Base-by-base conservation (phyloP, 1,284 basidiomycete genomes). In the Microbotryum violaceum region DNA sequence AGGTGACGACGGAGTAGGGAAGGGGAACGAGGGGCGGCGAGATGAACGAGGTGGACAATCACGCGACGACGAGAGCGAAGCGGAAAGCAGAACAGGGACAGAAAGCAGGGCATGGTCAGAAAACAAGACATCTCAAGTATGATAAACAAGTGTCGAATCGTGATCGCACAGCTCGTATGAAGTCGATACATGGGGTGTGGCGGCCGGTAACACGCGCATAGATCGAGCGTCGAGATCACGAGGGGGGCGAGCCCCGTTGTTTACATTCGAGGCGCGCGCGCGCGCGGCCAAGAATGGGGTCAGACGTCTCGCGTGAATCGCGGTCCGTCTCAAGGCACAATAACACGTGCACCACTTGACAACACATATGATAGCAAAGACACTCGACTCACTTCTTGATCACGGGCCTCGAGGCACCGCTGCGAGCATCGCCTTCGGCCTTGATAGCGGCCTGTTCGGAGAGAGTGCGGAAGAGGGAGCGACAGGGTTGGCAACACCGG, bases 371-470 rank as follows among this genome's bases (percentile, higher is more conserved):
- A 42, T 42, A 37, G 29, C n/a, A 16, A 33, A 29, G 44, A 20
- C n/a, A 14, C 21, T 6, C n/a, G 18, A 61, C 65, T 55, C 53
- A 67, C 65, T 64, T 67, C 62, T 67, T 67, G 56, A 64, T 67
- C 7, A 47, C 46, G 5, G 57, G 62, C 20, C 65, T 48, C 33
- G 60, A 62, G 2, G 60, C 60, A 2, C 47, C 54, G 10, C 14
- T 21, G 16, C 53, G 57, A 4, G 44, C 27, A 46, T 64, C 62
- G 46, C 62, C 62, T 10, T 51, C 62, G 10, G 31, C 27, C 45
- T 62, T 49, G 56, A 67, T 60, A 16, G 65, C 65, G 25, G 54
- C 51, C 65, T 67, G 58, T 6, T 37, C 12, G 44, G 20, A 42
- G 45, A 31, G 23, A 37, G 21, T n/a, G 47, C 4, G n/a, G 18